Percentiles rank a stretch among this genome's conserved stretches.
phyloP scores from a whole-genome alignment of 1,139 yeast genomes.

The Kodamaea fungicola region DNA sequence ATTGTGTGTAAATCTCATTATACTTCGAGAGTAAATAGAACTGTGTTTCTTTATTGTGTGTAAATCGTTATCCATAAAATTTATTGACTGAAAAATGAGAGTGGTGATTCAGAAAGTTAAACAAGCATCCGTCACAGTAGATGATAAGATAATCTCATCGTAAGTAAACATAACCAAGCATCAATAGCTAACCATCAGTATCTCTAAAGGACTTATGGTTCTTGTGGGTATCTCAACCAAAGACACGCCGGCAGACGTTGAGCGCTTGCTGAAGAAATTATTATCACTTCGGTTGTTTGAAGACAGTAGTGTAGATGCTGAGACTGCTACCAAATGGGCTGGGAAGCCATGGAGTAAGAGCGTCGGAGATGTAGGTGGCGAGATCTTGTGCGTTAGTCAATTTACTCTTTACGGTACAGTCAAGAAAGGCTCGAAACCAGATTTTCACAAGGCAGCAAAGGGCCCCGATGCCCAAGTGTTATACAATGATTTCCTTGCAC shows the following conservation, averaged over 20 bases:
- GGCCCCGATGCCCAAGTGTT: slow-evolving; percentile 67
- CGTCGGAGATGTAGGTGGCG: slow-evolving; percentile 45
- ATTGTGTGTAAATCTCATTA: no score
- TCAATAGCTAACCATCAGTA: slow-evolving; percentile 30
- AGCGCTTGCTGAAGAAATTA: slow-evolving; percentile 64
- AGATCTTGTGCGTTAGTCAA: slow-evolving; percentile 66
- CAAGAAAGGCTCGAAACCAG: slow-evolving; percentile 90
- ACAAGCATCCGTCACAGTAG: slow-evolving; percentile 83
- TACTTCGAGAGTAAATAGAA: slow-evolving; percentile 39
- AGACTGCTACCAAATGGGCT: slow-evolving; percentile 42
- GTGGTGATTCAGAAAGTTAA: slow-evolving; percentile 87
- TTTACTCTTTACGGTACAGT: slow-evolving; percentile 83
- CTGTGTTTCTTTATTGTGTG: no score
- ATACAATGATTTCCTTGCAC: slow-evolving; percentile 58
- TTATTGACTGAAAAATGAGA: slow-evolving; percentile 50
- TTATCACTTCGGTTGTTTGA: slow-evolving; percentile 70
- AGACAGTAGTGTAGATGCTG: slow-evolving; percentile 35
- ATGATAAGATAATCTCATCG: slow-evolving; percentile 64
- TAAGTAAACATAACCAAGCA: slow-evolving; percentile 29
- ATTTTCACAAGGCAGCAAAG: slow-evolving; percentile 85
- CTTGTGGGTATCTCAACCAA: slow-evolving; percentile 79
- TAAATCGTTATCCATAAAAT: not conserved
- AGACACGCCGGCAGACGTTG: slow-evolving; percentile 73
- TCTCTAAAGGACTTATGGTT: slow-evolving; percentile 70
- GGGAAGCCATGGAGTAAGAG: slow-evolving; percentile 59